phyloP scores from a whole-genome alignment of 2,329 filamentous ascomycete species.

The Tolypocladium sp. region DNA sequence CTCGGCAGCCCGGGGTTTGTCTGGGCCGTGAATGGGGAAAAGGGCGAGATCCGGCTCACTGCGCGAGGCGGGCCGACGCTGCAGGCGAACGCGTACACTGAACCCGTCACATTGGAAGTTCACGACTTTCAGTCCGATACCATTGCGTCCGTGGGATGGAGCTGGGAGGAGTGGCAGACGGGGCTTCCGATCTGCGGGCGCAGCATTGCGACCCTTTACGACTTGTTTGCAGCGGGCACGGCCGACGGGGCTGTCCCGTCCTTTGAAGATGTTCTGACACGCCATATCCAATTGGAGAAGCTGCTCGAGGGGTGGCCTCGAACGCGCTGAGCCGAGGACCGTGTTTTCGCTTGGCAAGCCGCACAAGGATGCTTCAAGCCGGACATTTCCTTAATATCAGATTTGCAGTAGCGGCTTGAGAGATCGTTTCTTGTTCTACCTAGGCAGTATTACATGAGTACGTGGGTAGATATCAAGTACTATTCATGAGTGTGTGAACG shows the following conservation, averaged over 20 bases:
- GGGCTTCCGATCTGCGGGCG: constrained; percentile 32
- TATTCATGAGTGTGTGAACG: too few relatives aligned
- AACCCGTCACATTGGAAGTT: constrained; percentile 36
- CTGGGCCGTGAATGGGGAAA: constrained; percentile 43
- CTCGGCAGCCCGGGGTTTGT: constrained; percentile 32
- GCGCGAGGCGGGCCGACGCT: constrained; percentile 15
- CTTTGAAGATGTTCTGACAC: constrained; percentile 31
- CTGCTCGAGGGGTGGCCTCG: constrained; percentile 13
- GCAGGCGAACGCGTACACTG: constrained; percentile 23
- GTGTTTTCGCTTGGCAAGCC: too few relatives aligned
- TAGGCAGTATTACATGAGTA: too few relatives aligned
- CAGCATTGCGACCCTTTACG: constrained; percentile 47
- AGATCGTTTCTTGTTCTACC: too few relatives aligned
- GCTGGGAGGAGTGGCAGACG: constrained; percentile 37
- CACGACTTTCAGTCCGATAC: constrained; percentile 37
- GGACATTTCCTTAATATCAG: too few relatives aligned
- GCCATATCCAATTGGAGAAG: constrained; percentile 37
- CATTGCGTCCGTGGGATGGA: constrained; percentile 31
- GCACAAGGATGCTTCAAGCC: too few relatives aligned
- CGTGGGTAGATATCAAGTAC: too few relatives aligned
- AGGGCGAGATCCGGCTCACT: constrained; percentile 37
- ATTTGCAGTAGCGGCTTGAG: too few relatives aligned
- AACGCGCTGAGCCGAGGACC: not conserved
- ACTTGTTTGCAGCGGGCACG: constrained; percentile 34
- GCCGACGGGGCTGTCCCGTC: constrained; percentile 17